Conservation (phyloP, 495 filamentous ascomycete species). For the Neurospora sp. region DNA sequence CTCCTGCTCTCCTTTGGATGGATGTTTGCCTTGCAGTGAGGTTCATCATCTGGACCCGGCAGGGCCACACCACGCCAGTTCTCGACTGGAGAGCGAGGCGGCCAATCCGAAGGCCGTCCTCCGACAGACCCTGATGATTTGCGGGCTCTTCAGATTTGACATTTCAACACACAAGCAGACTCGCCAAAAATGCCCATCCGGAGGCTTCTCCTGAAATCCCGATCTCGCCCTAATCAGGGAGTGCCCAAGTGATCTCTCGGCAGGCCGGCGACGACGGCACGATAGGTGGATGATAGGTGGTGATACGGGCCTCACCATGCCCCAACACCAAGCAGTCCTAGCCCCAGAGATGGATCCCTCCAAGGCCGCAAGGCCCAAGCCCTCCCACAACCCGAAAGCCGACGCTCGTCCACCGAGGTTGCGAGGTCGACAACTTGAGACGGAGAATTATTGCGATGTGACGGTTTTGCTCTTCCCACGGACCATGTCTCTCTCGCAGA, state of each 20-base stretch:
- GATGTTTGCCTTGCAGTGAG: not conserved
- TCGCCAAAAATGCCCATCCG: not conserved
- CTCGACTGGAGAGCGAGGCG: conserved; percentile 16
- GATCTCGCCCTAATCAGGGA: not conserved
- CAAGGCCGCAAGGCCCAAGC: not conserved
- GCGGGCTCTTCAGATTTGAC: conserved; percentile 11
- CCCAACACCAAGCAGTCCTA: not conserved
- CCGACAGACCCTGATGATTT: conserved; percentile 11
- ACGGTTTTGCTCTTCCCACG: not conserved
- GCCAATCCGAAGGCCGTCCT: conserved; percentile 19
- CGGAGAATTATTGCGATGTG: not conserved
- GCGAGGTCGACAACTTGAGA: not conserved
- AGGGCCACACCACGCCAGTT: not conserved
- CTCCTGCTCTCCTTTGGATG: not conserved
- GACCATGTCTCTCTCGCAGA: not conserved
- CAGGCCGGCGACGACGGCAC: not conserved
- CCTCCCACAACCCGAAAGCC: not conserved
- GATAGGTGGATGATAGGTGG: not conserved
- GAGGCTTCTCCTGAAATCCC: not conserved
- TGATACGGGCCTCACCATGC: not conserved
- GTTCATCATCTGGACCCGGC: not conserved
- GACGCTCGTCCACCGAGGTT: not conserved
- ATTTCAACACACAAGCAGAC: not conserved
- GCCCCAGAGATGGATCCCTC: not conserved
- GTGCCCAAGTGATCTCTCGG: not conserved